phyloP scores from a whole-genome alignment of 257 asterid genomes.

The Solanum neorickii region DNA sequence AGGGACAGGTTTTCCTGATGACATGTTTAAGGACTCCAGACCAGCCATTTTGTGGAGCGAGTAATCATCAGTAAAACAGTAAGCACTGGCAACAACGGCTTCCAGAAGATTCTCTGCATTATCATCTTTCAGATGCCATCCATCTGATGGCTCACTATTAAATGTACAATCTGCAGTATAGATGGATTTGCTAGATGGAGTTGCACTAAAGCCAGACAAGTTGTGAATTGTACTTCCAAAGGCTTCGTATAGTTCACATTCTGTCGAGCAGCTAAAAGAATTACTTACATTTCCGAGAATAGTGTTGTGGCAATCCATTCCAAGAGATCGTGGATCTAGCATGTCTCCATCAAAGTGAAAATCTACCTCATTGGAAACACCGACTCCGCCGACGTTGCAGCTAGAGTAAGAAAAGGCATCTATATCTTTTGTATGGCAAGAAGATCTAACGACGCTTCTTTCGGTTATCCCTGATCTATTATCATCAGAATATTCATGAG shows the following conservation, averaged over 20 bases:
- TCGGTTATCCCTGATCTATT: conserved; percentile 12
- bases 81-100: conserved; percentile 26
- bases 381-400: conserved; percentile 1
- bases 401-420: conserved; percentile 18
- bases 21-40: conserved; percentile 17
- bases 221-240: conserved; percentile 19
- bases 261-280: conserved; percentile 26
- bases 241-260: conserved; percentile 38
- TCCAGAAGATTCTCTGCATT: conserved; percentile 30
- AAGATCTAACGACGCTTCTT: conserved; percentile 8
- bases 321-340: conserved; percentile 2
- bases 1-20: conserved; percentile 11
- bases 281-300: conserved; percentile 9
- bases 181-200: conserved; percentile 9
- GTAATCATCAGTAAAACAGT: conserved; percentile 20
- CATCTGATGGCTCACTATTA: conserved; percentile 15
- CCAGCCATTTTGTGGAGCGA: conserved; percentile 17
- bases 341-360: conserved; percentile 16
- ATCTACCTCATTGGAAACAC: conserved; percentile 20
- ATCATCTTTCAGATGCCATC: conserved; percentile 12
- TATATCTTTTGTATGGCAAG: conserved; percentile 23
- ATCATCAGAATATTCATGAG: conserved; percentile 25
- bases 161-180: conserved; percentile 9
- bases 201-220: conserved; percentile 12
- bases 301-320: conserved; percentile 14